Percentiles rank a stretch among this genome's conserved stretches.
phyloP scores from a whole-genome alignment of 495 filamentous ascomycete genomes.

The Bryoglossum gracile region DNA sequence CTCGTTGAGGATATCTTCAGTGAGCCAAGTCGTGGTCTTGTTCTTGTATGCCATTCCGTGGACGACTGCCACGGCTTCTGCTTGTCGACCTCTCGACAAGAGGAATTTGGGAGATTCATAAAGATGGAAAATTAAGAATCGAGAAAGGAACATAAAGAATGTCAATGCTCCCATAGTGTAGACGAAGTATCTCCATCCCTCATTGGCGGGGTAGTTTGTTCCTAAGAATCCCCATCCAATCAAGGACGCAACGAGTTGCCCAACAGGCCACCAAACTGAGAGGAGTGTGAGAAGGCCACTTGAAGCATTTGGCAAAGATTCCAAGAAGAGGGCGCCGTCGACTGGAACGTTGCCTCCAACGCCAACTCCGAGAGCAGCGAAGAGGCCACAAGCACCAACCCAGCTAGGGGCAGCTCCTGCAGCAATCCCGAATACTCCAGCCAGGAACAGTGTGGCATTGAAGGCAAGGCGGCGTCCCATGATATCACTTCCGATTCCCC shows the following conservation, averaged over 20 bases:
- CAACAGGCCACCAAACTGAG: conserved; percentile 76
- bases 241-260: conserved; percentile 60
- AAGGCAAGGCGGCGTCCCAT: conserved; percentile 68
- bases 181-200: conserved; percentile 75
- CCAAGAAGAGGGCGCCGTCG: conserved; percentile 71
- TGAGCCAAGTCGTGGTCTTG: conserved; percentile 55
- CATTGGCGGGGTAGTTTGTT: conserved; percentile 56
- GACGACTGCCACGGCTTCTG: conserved; percentile 67
- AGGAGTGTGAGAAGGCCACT: conserved; percentile 70
- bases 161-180: conserved; percentile 68
- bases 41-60: conserved; percentile 70
- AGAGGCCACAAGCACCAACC: conserved; percentile 52
- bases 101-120: conserved; percentile 80
- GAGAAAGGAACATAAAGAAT: conserved; percentile 59
- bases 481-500: conserved; percentile 73
- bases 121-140: conserved; percentile 75
- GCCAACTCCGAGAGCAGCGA: conserved; percentile 41
- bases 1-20: conserved; percentile 48
- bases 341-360: conserved; percentile 72
- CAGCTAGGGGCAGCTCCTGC: conserved; percentile 63
- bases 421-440: conserved; percentile 62
- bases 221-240: conserved; percentile 71
- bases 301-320: conserved; percentile 71
- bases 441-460: conserved; percentile 65
- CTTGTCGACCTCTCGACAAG: conserved; percentile 65